A percentile compares a stretch with the other conserved stretches of the same genome.
Evolutionary conservation across 306 rosid genomes (phyloP).

Genomic region (Boehmeria nivea): DNA sequence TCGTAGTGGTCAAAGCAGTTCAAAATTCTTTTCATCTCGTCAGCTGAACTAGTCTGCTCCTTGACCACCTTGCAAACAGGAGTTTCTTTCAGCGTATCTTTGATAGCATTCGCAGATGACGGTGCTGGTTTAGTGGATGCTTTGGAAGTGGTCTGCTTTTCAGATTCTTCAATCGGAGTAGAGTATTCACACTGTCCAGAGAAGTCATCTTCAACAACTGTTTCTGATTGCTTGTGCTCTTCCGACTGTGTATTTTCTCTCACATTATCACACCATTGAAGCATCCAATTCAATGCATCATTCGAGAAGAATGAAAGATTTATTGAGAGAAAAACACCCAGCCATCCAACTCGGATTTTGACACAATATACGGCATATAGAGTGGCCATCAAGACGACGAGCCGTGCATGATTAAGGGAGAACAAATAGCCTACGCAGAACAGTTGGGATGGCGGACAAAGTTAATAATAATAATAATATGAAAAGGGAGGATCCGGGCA

Average conservation of each 20-base stretch:
- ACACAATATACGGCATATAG: slow-evolving; percentile 75
- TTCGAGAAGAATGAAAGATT: slow-evolving; percentile 88
- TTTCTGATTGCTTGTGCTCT: slow-evolving; percentile 71
- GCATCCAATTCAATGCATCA: slow-evolving; percentile 63
- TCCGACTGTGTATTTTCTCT: slow-evolving; percentile 71
- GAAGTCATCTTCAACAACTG: slow-evolving; percentile 62
- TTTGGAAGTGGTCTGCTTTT: slow-evolving; percentile 66
- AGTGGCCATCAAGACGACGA: slow-evolving; percentile 73
- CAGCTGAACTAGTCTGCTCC: slow-evolving; percentile 44
- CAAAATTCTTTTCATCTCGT: slow-evolving; percentile 82
- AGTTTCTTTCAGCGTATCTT: slow-evolving; percentile 43
- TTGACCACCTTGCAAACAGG: slow-evolving; percentile 43
- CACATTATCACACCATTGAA: slow-evolving; percentile 85
- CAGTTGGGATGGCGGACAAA: slow-evolving; percentile 10
- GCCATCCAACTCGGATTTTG: slow-evolving; percentile 89
- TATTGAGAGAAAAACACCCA: slow-evolving; percentile 70
- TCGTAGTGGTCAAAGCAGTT: slow-evolving; percentile 72
- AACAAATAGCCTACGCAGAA: slow-evolving; percentile 92
- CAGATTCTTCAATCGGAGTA: slow-evolving; percentile 57
- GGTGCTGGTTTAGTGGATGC: slow-evolving; percentile 55
- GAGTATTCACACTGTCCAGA: slow-evolving; percentile 61
- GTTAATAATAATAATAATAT: too few species aligned
- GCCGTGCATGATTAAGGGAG: slow-evolving; percentile 90
- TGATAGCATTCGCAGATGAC: slow-evolving; percentile 37
- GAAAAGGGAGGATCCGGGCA: too few species aligned